These are phyloP conservation scores for Trametes villosa DNA, from an alignment of 768 basidiomycete species.

Conservation along the genomic window DNA sequence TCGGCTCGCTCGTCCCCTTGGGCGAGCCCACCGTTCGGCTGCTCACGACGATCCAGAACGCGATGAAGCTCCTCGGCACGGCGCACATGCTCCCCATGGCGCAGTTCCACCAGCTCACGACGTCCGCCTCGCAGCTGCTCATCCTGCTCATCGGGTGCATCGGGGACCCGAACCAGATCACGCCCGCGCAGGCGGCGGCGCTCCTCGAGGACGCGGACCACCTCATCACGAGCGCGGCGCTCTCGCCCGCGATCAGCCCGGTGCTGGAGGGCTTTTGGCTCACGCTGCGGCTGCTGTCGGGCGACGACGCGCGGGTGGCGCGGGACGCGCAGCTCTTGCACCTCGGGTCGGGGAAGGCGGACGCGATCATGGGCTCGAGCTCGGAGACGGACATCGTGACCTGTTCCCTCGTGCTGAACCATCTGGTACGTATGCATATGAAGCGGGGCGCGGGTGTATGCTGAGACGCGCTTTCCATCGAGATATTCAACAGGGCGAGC, in stretches of 20 bases:
- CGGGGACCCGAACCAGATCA: constrained; percentile 62
- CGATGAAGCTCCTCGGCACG: constrained; percentile 59
- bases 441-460: background rate
- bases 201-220: constrained; percentile 53
- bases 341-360: constrained; percentile 58
- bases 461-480: constrained; percentile 4
- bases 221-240: constrained; percentile 54
- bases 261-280: constrained; percentile 63
- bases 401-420: constrained; percentile 61
- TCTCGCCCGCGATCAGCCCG: constrained; percentile 56
- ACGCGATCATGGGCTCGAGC: constrained; percentile 53
- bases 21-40: constrained; percentile 52
- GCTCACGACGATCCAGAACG: constrained; percentile 62
- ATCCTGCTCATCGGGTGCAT: constrained; percentile 64
- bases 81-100: constrained; percentile 55
- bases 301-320: constrained; percentile 72
- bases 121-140: constrained; percentile 67
- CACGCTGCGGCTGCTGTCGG: constrained; percentile 61
- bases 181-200: constrained; percentile 61
- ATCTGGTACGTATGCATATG: constrained; percentile 51
- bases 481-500: constrained; percentile 64
- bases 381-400: constrained; percentile 70
- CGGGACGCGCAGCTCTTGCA: constrained; percentile 76
- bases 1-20: constrained; percentile 59
- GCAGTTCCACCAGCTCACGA: constrained; percentile 59